Base-by-base conservation (phyloP, 306 rosid species). In the Carpinus fangiana region DNA sequence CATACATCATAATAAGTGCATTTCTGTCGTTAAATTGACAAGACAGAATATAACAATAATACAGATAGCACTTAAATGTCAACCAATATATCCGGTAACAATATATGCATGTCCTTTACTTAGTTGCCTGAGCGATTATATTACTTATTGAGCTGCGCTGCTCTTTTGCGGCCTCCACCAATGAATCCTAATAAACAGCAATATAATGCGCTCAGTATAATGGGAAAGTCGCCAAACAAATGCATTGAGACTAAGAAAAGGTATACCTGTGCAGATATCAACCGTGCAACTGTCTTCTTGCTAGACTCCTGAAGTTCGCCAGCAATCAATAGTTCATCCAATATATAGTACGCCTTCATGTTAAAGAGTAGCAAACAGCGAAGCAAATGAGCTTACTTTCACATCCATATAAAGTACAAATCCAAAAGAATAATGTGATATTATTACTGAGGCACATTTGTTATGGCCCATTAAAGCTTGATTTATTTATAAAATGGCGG, bases 101-200 rank as follows among this genome's bases (percentile, higher is more conserved):
- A n/a, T 23, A 36, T 47, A 75, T 31, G 21, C 26, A 21, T 4
- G 17, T 46, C 66, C 72, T 48, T 67, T 82, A 89, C 85, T 89
- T 86, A 60, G 92, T 89, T 76, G 90, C 90, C 81, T 89, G 92
- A 2, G 92, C 92, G 14, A 89, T 89, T 72, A 89, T 86, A 62
- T 86, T 89, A 72, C 90, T 89, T 55, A 89, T 77, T 2, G 90
- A 86, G 76, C 87, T 86, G 67, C 87, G 90, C 73, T 89, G 86
- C 84, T 89, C 90, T 67, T 89, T 86, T 47, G 92, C 92, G 20
- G 87, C 82, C 86, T 89, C 92, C 88, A 89, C 92, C 87, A 89
- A 60, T 17, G 90, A 83, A 82, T 89, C 92, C 92, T 86, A 67
- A 56, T 83, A 36, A 31, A 23, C 23, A 34, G 48, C 18, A 21